Percentiles rank a stretch among this genome's conserved stretches.
These are phyloP conservation scores for Backusella parvicylindrica DNA, from an alignment of 192 early-diverging fungal genomes.

Conservation along the genomic window DNA sequence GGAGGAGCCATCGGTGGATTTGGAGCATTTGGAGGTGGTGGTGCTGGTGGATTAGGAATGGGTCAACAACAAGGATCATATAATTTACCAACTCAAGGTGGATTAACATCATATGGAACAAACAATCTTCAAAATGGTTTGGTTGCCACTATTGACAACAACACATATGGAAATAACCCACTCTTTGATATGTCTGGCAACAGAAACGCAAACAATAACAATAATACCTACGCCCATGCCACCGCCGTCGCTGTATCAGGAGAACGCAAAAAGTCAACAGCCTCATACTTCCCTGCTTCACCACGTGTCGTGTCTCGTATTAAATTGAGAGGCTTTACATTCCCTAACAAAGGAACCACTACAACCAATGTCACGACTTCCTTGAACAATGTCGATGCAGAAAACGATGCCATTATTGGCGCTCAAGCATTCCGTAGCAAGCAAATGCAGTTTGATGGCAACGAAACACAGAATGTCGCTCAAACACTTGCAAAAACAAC, in stretches of 20 bases:
- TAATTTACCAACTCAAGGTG: slow-evolving; percentile 40
- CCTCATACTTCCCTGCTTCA: slow-evolving; percentile 66
- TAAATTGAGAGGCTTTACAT: slow-evolving; percentile 64
- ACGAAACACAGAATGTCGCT: neutral
- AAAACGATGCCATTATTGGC: slow-evolving; percentile 34
- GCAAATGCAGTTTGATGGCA: neutral
- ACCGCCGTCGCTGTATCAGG: slow-evolving; percentile 33
- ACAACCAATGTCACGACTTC: slow-evolving; percentile 11
- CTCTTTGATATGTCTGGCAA: slow-evolving; percentile 61
- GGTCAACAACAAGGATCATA: slow-evolving; percentile 24
- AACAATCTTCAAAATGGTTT: slow-evolving; percentile 39
- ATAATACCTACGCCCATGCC: slow-evolving; percentile 15
- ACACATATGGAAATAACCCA: slow-evolving; percentile 86
- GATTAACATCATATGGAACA: slow-evolving; percentile 38
- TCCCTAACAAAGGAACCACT: slow-evolving; percentile 12
- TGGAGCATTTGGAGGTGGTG: slow-evolving; percentile 14
- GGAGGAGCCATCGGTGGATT: neutral
- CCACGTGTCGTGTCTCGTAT: slow-evolving; percentile 70
- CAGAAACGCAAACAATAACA: slow-evolving; percentile 32
- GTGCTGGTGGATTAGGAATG: slow-evolving; percentile 42
- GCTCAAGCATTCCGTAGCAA: slow-evolving; percentile 53
- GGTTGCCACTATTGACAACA: slow-evolving; percentile 74
- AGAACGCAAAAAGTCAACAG: slow-evolving; percentile 62
- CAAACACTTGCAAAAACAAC: neutral
- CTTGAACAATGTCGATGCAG: slow-evolving; percentile 34